phyloP scores from a whole-genome alignment of 2,329 filamentous ascomycete genomes.

The Metarhizium robertsii region DNA sequence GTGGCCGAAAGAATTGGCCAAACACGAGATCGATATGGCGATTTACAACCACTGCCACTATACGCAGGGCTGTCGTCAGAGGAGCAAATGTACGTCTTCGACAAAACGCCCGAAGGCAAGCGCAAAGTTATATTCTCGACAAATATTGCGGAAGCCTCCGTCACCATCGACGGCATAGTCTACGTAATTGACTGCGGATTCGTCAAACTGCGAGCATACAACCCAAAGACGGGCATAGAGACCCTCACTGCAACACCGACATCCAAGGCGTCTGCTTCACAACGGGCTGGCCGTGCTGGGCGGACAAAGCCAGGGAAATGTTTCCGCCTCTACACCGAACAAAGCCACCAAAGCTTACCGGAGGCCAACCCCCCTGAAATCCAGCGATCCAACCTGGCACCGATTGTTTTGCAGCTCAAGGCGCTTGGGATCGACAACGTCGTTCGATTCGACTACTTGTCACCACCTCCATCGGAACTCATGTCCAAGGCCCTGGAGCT shows the following conservation, averaged over 20 bases:
- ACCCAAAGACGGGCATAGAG: slow-evolving; percentile 78
- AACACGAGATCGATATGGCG: slow-evolving; percentile 31
- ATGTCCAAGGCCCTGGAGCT: slow-evolving; percentile 81
- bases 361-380: slow-evolving; percentile 80
- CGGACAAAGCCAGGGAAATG: slow-evolving; percentile 88
- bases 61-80: slow-evolving; percentile 86
- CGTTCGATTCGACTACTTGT: slow-evolving; percentile 80
- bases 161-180: slow-evolving; percentile 87
- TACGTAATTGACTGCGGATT: slow-evolving; percentile 88
- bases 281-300: slow-evolving; percentile 82
- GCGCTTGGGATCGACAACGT: slow-evolving; percentile 94
- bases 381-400: slow-evolving; percentile 82
- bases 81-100: slow-evolving; percentile 92
- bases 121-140: slow-evolving; percentile 90
- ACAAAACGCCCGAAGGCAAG: slow-evolving; percentile 68
- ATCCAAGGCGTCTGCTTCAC: slow-evolving; percentile 87
- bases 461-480: slow-evolving; percentile 74
- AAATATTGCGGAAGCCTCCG: slow-evolving; percentile 92
- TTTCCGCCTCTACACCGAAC: slow-evolving; percentile 83
- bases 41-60: slow-evolving; percentile 51
- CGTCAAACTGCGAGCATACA: slow-evolving; percentile 81
- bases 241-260: slow-evolving; percentile 72
- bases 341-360: slow-evolving; percentile 53
- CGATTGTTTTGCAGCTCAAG: slow-evolving; percentile 83
- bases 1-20: slow-evolving; percentile 63